Percentiles rank a stretch among this genome's conserved stretches.
Conservation (phyloP, 306 rosid species). For the Lablab purpureus region DNA sequence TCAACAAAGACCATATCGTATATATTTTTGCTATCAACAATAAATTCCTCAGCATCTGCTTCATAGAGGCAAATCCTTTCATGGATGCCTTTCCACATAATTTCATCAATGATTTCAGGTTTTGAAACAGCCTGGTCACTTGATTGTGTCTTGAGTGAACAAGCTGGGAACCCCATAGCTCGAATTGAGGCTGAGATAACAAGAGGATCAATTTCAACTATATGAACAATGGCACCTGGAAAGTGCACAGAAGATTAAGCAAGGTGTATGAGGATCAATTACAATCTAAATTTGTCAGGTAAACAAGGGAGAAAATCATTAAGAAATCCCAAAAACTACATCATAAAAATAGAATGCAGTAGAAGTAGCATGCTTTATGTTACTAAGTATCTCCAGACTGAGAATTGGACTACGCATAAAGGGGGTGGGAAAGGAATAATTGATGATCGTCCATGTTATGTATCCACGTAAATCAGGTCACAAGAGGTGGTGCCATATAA, state of each 20-base stretch:
- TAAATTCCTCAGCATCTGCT: slow-evolving; percentile 87
- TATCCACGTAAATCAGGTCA: background rate
- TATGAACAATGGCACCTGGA: slow-evolving; percentile 78
- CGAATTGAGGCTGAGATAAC: slow-evolving; percentile 87
- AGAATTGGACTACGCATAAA: background rate
- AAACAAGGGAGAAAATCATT: background rate
- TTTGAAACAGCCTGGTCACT: slow-evolving; percentile 56
- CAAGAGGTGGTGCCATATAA: slow-evolving; percentile 18
- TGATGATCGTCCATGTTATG: background rate
- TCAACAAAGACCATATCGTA: slow-evolving; percentile 88
- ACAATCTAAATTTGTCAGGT: slow-evolving; percentile 12
- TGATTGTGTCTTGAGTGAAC: slow-evolving; percentile 69
- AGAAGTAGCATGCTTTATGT: slow-evolving; percentile 21
- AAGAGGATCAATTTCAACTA: slow-evolving; percentile 91
- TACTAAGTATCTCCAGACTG: slow-evolving; percentile 6
- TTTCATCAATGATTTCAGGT: slow-evolving; percentile 61
- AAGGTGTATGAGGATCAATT: slow-evolving; percentile 18
- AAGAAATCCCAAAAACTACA: slow-evolving; percentile 1
- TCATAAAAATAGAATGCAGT: slow-evolving; percentile 5
- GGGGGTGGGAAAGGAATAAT: background rate
- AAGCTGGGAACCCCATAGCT: slow-evolving; percentile 95
- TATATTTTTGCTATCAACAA: slow-evolving; percentile 50
- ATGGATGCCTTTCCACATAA: slow-evolving; percentile 87
- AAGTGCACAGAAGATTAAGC: slow-evolving; percentile 29
- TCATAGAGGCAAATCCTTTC: slow-evolving; percentile 81